Conservation (phyloP, 176 grass and related monocot species). For the Triticum aestivum region DNA sequence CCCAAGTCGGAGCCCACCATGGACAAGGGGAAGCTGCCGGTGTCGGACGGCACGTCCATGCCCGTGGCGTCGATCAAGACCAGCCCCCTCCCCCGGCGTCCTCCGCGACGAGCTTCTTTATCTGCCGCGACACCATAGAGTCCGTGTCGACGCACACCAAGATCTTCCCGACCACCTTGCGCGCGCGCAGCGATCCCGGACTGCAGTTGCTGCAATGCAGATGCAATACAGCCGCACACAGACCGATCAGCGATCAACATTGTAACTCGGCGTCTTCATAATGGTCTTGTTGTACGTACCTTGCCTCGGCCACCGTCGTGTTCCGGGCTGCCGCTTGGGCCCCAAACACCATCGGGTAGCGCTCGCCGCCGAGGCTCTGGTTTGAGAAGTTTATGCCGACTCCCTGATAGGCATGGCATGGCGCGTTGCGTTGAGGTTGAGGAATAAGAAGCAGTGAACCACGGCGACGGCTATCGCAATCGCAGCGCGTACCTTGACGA, state of each 20-base stretch:
- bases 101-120: constrained; percentile 60
- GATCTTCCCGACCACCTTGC: constrained; percentile 84
- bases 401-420: constrained; percentile 40
- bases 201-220: constrained; percentile 67
- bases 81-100: too few species aligned
- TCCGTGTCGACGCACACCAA: constrained; percentile 71
- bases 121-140: constrained; percentile 55
- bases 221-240: background rate
- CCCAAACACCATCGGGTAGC: constrained; percentile 65
- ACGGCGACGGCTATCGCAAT: background rate
- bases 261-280: background rate
- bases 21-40: too few species aligned
- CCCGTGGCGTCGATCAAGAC: too few species aligned
- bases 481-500: constrained; percentile 54
- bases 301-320: constrained; percentile 71
- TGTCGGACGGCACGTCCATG: too few species aligned
- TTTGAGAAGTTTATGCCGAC: constrained; percentile 83
- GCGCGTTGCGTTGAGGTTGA: background rate
- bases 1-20: too few species aligned
- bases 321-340: constrained; percentile 44
- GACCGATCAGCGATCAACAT: too few species aligned
- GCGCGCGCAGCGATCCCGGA: constrained; percentile 75
- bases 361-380: constrained; percentile 41
- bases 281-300: constrained; percentile 28
- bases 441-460: background rate